Evolutionary conservation across 2,329 filamentous ascomycete genomes (phyloP).

Genomic region (Aureobasidium pullulans): DNA sequence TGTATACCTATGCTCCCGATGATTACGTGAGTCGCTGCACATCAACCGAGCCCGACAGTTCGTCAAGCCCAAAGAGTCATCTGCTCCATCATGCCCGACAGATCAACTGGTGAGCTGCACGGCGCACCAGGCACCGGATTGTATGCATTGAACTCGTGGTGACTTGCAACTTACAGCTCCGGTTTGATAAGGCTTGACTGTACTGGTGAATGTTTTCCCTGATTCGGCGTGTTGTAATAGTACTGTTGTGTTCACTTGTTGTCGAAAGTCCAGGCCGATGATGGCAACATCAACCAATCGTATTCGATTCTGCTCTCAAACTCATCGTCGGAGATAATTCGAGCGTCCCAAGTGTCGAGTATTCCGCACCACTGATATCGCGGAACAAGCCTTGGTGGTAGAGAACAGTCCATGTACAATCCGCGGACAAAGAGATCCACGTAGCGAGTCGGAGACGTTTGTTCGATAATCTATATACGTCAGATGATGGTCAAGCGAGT

Average conservation of each 20-base stretch:
- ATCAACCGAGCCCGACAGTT: too few species aligned
- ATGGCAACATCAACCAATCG: too few species aligned
- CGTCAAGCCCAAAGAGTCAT: not conserved
- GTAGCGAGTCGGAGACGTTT: not conserved
- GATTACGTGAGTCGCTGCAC: too few species aligned
- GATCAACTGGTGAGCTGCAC: too few species aligned
- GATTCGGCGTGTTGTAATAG: not conserved
- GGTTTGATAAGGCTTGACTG: not conserved
- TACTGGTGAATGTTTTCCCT: not conserved
- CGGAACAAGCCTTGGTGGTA: too few species aligned
- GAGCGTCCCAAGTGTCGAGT: not conserved
- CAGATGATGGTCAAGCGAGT: not conserved
- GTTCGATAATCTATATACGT: not conserved
- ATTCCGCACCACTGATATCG: not conserved
- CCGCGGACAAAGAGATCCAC: not conserved
- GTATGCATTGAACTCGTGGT: too few species aligned
- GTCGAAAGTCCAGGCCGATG: not conserved
- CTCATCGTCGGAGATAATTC: not conserved
- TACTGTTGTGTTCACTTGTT: not conserved
- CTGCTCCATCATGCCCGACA: not conserved
- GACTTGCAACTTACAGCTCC: too few species aligned
- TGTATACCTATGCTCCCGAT: too few species aligned
- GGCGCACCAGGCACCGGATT: not conserved
- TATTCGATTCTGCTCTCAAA: too few species aligned
- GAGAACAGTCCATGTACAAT: not conserved